Conservation (phyloP, 2,329 filamentous ascomycete genomes). For the Hypoxylon sp. region DNA sequence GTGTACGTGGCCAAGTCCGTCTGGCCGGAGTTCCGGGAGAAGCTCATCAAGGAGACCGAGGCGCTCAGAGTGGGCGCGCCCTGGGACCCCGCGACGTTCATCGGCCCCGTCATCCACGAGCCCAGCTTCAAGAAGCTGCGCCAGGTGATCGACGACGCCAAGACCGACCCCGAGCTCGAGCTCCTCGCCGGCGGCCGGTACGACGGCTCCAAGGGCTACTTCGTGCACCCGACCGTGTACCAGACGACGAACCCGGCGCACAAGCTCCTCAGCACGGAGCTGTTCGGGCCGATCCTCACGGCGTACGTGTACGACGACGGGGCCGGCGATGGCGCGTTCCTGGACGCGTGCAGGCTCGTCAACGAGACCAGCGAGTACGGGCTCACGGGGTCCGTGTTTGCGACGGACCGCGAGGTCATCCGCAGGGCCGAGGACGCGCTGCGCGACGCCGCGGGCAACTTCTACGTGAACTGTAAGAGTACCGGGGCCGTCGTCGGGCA, state of each 20-base stretch:
- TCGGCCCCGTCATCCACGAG: conserved; percentile 88
- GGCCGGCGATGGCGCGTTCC: conserved; percentile 66
- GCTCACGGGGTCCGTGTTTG: conserved; percentile 81
- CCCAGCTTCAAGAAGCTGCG: conserved; percentile 84
- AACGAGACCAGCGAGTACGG: conserved; percentile 81
- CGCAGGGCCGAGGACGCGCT: conserved; percentile 77
- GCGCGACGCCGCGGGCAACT: conserved; percentile 81
- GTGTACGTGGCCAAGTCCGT: conserved; percentile 81
- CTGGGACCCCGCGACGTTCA: conserved; percentile 78
- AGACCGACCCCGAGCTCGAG: conserved; percentile 77
- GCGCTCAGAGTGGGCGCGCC: conserved; percentile 78
- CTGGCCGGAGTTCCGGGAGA: conserved; percentile 77
- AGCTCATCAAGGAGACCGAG: conserved; percentile 74
- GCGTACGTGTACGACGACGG: conserved; percentile 83
- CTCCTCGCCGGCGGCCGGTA: conserved; percentile 81
- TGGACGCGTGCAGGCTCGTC: conserved; percentile 70
- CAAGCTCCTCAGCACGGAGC: conserved; percentile 79
- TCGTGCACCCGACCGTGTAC: conserved; percentile 86
- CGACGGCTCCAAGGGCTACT: conserved; percentile 83
- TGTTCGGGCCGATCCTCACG: conserved; percentile 68
- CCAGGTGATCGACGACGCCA: conserved; percentile 82
- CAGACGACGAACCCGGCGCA: conserved; percentile 78
- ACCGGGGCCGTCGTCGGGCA: conserved; percentile 79
- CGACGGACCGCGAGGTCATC: conserved; percentile 73
- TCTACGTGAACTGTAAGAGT: conserved; percentile 88